Conservation (phyloP, 305 asterid genomes). For the Fraxinus baroniana region DNA sequence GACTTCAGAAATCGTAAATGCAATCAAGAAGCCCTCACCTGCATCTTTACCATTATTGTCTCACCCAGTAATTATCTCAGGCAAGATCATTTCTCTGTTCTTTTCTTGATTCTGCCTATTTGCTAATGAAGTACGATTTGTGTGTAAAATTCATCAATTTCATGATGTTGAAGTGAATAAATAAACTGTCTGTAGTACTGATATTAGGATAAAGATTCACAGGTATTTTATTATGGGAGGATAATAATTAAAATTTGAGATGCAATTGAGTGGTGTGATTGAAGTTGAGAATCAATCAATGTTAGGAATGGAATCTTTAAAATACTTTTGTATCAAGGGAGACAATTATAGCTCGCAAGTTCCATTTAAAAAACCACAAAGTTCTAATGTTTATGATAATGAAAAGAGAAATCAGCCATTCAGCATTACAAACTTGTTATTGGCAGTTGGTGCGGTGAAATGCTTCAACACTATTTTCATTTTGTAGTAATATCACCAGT, state of each 20-base stretch:
- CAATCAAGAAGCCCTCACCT: constrained; percentile 19
- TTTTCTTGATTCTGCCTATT: not conserved
- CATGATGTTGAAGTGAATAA: not conserved
- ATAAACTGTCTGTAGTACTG: not conserved
- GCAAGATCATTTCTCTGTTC: constrained; percentile 26
- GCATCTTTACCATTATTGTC: not conserved
- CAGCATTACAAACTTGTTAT: not conserved
- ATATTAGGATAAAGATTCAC: not conserved
- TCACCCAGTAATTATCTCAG: constrained; percentile 29
- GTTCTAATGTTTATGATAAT: no score
- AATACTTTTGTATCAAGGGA: not conserved
- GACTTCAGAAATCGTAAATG: constrained; percentile 18
- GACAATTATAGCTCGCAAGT: not conserved
- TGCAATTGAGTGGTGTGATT: not conserved
- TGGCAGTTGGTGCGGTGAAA: not conserved
- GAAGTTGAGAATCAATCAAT: not conserved
- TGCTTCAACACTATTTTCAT: not conserved
- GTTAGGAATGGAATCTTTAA: not conserved
- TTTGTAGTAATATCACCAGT: not conserved
- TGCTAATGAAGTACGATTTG: not conserved
- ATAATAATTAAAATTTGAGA: not conserved
- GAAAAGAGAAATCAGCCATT: not conserved
- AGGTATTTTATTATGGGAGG: not conserved
- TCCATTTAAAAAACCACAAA: not conserved
- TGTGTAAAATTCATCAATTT: not conserved